Evolutionary conservation across 2,329 filamentous ascomycete genomes (phyloP), one percentile per base, ranked within the genome.

Genomic region (Mariannaea sp.): DNA sequence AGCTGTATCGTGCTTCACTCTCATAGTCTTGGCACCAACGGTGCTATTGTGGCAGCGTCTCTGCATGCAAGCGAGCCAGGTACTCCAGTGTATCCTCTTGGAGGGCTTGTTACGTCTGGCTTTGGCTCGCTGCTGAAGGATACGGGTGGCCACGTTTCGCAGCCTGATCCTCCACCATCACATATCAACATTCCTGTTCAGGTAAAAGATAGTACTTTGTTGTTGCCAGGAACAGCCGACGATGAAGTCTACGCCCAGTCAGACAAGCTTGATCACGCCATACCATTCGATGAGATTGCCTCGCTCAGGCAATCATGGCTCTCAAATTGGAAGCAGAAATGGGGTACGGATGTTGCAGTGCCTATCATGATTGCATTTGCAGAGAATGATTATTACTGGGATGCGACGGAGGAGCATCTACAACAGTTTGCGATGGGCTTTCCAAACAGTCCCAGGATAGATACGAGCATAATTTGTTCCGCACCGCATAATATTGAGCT

Each of bases 401-500:
- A 47, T 20, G 51, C 58, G 1, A 63, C 60, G 1, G 47, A 58
- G n/a, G 61, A 61, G 7, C 60, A 64, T 35, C 19, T 64, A 2
- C 35, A 49, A 24, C 47, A 60, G 29, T 52, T 60, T 38, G 52
- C 19, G 7, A 14, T 29, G 0, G 41, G 50, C 1, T 50, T 64
- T 16, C 49, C 42, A 5, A 60, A 46, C 7, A 64, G 56, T 7
- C 22, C 36, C 4, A 47, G 61, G 17, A 33, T 64, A 5, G 60
- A 64, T 26, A 44, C 43, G n/a, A 64, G 61, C 26, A 22, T 64
- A 4, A 24, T 61, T 13, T 50, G 19, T 8, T 45, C 39, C 5
- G 61, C 61, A 2, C 61, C 61, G 4, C 61, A 64, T 40, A 58
- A 58, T n/a, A 47, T 61, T 7, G 61, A 64, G 32, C 14, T 64